Conservation (phyloP, 2,329 filamentous ascomycete species). For the Leptosphaerulina australis region DNA sequence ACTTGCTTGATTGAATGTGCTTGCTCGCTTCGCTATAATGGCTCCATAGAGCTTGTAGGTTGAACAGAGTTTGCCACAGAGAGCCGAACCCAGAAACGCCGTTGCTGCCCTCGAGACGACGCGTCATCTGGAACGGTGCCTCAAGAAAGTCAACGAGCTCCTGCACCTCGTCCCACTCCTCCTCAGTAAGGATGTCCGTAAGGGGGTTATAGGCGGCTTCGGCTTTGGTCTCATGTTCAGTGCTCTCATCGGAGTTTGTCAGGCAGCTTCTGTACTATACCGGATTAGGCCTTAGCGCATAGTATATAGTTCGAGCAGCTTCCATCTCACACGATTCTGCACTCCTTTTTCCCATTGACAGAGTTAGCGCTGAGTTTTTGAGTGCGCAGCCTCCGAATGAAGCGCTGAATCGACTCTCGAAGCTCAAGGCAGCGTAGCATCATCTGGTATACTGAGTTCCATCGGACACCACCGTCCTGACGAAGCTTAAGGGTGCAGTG, state of each 20-base stretch:
- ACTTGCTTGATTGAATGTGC: not conserved
- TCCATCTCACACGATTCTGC: no score
- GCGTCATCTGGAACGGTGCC: not conserved
- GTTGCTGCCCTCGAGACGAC: not conserved
- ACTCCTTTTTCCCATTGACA: no score
- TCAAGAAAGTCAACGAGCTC: conserved; percentile 10
- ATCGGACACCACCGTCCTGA: conserved; percentile 13
- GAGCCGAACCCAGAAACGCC: not conserved
- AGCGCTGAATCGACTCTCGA: conserved; percentile 7
- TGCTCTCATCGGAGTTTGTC: not conserved
- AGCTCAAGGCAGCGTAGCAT: conserved; percentile 15
- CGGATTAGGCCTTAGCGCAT: no score
- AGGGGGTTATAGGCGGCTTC: conserved; percentile 2
- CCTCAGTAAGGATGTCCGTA: conserved; percentile 3
- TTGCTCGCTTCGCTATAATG: not conserved
- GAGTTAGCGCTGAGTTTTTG: not conserved
- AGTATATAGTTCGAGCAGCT: no score
- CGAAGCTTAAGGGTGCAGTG: not conserved
- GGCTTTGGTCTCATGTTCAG: not conserved
- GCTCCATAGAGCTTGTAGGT: not conserved
- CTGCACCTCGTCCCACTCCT: conserved; percentile 11
- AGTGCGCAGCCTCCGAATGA: not conserved
- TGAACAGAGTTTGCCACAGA: not conserved
- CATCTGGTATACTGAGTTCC: no score
- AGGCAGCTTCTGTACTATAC: no score